Evolutionary conservation across 148 eudicot genomes (phyloP).

Genomic region (Arbutus unedo): DNA sequence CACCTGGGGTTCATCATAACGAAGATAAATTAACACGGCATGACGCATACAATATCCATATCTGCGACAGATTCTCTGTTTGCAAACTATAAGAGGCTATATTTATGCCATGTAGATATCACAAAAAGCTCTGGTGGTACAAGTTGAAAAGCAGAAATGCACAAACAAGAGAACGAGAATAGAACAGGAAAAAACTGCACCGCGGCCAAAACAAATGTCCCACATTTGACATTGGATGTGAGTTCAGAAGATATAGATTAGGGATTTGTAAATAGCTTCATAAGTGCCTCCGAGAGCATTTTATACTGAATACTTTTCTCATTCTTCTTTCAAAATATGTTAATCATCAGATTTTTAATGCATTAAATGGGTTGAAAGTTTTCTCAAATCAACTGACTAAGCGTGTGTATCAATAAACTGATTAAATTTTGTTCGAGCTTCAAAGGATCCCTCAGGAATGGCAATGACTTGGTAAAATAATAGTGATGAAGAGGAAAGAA

Average conservation of each 20-base stretch:
- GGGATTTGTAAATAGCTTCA: not conserved
- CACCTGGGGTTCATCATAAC: conserved; percentile 39
- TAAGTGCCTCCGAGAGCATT: not conserved
- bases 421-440: not conserved
- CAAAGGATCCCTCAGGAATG: not conserved
- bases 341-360: not conserved
- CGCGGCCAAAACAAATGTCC: not conserved
- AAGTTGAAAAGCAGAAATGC: conserved; percentile 3
- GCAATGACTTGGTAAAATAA: not conserved
- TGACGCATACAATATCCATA: not conserved
- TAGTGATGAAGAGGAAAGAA: not conserved
- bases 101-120: not conserved
- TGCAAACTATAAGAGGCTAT: not conserved
- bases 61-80: not conserved
- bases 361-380: too few species aligned
- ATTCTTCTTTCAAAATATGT: not conserved
- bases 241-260: not conserved
- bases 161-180: not conserved
- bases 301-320: not conserved
- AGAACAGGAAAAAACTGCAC: not conserved
- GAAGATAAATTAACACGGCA: not conserved
- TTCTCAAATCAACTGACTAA: not conserved
- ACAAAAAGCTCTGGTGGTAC: not conserved
- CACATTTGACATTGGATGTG: not conserved
- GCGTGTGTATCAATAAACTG: not conserved